Evolutionary conservation across 768 basidiomycete genomes (phyloP), one percentile per base, ranked within the genome.

Genomic region (Pulveroboletus sp.): DNA sequence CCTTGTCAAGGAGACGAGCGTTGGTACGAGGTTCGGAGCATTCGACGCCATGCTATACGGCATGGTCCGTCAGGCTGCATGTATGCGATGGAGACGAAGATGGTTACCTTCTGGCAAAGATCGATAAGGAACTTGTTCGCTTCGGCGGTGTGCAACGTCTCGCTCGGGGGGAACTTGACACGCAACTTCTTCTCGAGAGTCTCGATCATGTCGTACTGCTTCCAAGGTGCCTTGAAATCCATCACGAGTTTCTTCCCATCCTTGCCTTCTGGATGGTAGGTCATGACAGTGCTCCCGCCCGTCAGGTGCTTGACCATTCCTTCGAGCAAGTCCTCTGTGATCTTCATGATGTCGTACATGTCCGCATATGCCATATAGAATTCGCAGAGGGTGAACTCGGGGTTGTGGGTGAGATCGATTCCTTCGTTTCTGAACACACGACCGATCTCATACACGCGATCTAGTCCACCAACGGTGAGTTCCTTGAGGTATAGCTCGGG

Each of bases 301-400:
- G 83, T 94, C 48, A 98, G 67, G 62, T 77, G 80, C 79, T 85
- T 89, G 64, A 98, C 95, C 70, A 99, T 72, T 8, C 93, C 91
- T 63, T 93, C 89, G 16, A 98, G 66, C 74, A 99, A 76, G 36
- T 73, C 71, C 71, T 99, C 96, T 14, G 96, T 99, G 49, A 98
- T 78, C 35, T 97, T 96, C 95, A 99, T 97, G 50, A 98, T 50
- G 64, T 98, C 96, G 73, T 91, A 87, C 93, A 95, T 94, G 68
- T 98, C 96, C 50, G 96, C 96, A 61, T 97, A 98, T 26, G 96
- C 95, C 95, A 99, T 98, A 66, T 98, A 99, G 72, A 99, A 98
- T 74, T 99, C 95, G 79, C 95, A 98, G 72, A 97, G 95, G 6
- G 92, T 90, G 74, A 97, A 97, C 69, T 99, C 96, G 58, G 96